Evolutionary conservation across 768 basidiomycete genomes (phyloP).

Genomic region (Galerina sulciceps): DNA sequence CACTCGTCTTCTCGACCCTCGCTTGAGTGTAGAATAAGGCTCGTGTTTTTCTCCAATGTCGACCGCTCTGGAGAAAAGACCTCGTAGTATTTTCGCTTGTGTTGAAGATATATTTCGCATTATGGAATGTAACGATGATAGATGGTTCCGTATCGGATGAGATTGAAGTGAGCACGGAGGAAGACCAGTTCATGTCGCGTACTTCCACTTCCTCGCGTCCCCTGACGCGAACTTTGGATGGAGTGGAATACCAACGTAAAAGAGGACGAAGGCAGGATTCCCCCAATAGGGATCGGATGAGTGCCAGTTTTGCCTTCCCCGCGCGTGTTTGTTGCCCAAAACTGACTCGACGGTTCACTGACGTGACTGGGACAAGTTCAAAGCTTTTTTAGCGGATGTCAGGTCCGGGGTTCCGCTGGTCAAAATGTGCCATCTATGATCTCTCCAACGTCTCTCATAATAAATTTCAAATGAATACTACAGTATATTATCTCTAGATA

Average conservation of each 20-base stretch:
- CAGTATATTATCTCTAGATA: too few species aligned
- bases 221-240: not conserved
- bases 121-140: conserved; percentile 74
- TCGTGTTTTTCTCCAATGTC: conserved; percentile 67
- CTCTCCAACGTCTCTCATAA: too few species aligned
- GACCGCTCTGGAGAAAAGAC: conserved; percentile 68
- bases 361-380: too few species aligned
- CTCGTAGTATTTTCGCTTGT: conserved; percentile 82
- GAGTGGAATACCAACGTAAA: too few species aligned
- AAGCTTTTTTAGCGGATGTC: too few species aligned
- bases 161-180: conserved; percentile 57
- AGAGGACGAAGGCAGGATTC: not conserved
- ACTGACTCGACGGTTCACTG: too few species aligned
- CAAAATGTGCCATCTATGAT: too few species aligned
- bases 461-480: too few species aligned
- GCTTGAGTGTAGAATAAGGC: conserved; percentile 76
- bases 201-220: not conserved
- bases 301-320: conserved; percentile 9
- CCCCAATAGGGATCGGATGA: not conserved
- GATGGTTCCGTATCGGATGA: conserved; percentile 85
- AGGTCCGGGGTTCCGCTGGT: too few species aligned
- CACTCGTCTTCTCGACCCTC: conserved; percentile 64
- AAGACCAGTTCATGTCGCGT: conserved; percentile 56
- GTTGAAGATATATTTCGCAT: conserved; percentile 88
- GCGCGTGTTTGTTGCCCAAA: not conserved